These are phyloP conservation scores for Penicillium parvum DNA, from an alignment of 495 filamentous ascomycete species.

Conservation along the genomic window DNA sequence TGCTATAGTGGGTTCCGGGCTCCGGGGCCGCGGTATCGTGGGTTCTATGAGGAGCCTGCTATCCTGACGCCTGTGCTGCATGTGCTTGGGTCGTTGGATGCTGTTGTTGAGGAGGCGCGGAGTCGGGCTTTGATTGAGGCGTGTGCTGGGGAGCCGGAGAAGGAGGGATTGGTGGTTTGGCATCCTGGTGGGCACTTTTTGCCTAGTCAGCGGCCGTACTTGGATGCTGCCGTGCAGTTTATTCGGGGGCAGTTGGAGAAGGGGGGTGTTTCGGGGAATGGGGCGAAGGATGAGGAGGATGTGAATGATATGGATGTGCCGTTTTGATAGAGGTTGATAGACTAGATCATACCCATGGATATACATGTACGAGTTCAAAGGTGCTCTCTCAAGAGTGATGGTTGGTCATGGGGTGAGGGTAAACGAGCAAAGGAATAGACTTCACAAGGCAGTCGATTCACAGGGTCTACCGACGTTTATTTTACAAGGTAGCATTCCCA, in stretches of 20 bases:
- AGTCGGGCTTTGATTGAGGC: slow-evolving; percentile 61
- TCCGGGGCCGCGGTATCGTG: slow-evolving; percentile 55
- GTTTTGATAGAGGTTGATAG: slow-evolving; percentile 35
- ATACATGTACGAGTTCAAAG: too few species aligned
- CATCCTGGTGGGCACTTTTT: slow-evolving; percentile 95
- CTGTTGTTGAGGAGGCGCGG: slow-evolving; percentile 76
- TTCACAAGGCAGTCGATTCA: slow-evolving; percentile 3
- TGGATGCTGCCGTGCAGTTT: slow-evolving; percentile 69
- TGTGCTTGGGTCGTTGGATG: slow-evolving; percentile 80
- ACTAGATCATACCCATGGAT: slow-evolving; percentile 10
- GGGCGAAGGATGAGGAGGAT: slow-evolving; percentile 47
- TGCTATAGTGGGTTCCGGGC: slow-evolving; percentile 77
- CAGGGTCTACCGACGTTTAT: slow-evolving; percentile 32
- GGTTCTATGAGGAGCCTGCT: slow-evolving; percentile 65
- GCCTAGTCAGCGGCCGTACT: slow-evolving; percentile 75
- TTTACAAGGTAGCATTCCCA: slow-evolving; percentile 33
- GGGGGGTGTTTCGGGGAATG: slow-evolving; percentile 19
- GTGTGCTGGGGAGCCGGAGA: slow-evolving; percentile 52
- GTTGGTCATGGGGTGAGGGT: too few species aligned
- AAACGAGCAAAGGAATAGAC: neutral
- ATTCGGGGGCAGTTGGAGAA: slow-evolving; percentile 55
- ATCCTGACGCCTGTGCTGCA: slow-evolving; percentile 76
- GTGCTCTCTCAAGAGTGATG: too few species aligned
- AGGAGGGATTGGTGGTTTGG: slow-evolving; percentile 60
- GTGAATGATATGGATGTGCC: slow-evolving; percentile 66